Base-by-base conservation (phyloP, 2,329 filamentous ascomycete genomes). In the Curvularia verruculosa region DNA sequence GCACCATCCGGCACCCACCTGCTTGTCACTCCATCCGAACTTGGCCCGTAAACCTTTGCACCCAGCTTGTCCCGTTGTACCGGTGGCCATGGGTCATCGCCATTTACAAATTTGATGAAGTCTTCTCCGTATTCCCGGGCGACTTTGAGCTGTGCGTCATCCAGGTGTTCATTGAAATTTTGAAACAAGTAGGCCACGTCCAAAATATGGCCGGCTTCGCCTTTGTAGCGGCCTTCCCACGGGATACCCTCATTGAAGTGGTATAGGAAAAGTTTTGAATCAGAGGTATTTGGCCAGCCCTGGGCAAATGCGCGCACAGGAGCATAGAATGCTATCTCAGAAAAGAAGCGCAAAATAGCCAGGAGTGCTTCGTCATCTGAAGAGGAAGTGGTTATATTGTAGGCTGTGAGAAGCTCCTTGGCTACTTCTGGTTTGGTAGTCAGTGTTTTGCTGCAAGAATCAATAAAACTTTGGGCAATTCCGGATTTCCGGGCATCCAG, bases 291-390 rank as follows among this genome's bases (percentile, higher is more conserved):
- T 6, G 72, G 69, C 72, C 72, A 76, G 26, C 68, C 71, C 45
- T 72, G 60, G 2, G 80, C 81, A 26, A 80, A 77, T 15, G 76
- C 70, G 15, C 78, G 59, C 0, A 76, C 76, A 0, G 82, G 75
- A 1, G 79, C 78, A 51, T 79, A 79, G 67, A 81, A 84, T 7
- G 68, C 68, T 31, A 83, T 76, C 52, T 84, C 82, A 19, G 76
- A 78, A 13, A 72, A 69, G 49, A 82, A 81, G 12, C 78, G 68
- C 2, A 83, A 67, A 29, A 84, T 72, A 1, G 67, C 69, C 3
- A 71, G 59, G 19, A 81, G 73, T 0, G 78, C 80, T n/a, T 78
- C 74, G 1, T 78, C 72, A 48, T 83, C 80, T 4, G 69, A 40
- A 0, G 74, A 71, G 3, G 68, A 60, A 7, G 73, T 49, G 0